Evolutionary conservation across 768 basidiomycete species (phyloP).

Genomic region (Postia placenta): DNA sequence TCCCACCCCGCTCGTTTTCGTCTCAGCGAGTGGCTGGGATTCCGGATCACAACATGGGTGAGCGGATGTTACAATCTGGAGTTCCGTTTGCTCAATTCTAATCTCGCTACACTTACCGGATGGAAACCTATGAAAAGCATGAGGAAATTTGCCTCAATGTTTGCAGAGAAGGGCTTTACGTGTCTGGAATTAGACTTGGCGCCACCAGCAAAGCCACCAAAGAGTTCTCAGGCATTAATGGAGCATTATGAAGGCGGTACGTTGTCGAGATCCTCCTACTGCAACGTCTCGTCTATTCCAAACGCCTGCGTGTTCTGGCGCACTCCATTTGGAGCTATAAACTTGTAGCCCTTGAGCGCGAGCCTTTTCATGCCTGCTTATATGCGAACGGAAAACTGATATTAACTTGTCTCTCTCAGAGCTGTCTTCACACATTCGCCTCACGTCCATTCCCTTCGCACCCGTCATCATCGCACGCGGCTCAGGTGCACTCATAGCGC

Average conservation of each 20-base stretch:
- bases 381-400: not conserved
- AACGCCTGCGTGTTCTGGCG: too few relatives aligned
- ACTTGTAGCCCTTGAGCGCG: too few relatives aligned
- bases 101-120: not conserved
- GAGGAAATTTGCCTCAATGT: slow-evolving; percentile 28
- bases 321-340: too few relatives aligned
- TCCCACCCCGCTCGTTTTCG: slow-evolving; percentile 49
- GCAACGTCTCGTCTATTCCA: too few relatives aligned
- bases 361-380: too few relatives aligned
- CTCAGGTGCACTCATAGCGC: slow-evolving; percentile 48
- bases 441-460: slow-evolving; percentile 44
- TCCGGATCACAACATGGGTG: slow-evolving; percentile 33
- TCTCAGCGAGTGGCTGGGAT: slow-evolving; percentile 44
- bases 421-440: slow-evolving; percentile 35
- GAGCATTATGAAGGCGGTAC: slow-evolving; percentile 35
- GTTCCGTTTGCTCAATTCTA: not conserved
- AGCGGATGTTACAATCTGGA: not conserved
- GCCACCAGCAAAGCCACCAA: slow-evolving; percentile 15
- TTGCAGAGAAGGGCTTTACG: slow-evolving; percentile 45
- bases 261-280: slow-evolving; percentile 1
- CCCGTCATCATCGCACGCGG: slow-evolving; percentile 51
- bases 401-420: slow-evolving; percentile 27
- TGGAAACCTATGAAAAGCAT: too few relatives aligned
- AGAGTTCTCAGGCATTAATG: slow-evolving; percentile 27
- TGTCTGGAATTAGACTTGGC: slow-evolving; percentile 39